These are phyloP conservation scores for Volvox carteri DNA, from an alignment of 163 green algal species.

Conservation along the genomic window DNA sequence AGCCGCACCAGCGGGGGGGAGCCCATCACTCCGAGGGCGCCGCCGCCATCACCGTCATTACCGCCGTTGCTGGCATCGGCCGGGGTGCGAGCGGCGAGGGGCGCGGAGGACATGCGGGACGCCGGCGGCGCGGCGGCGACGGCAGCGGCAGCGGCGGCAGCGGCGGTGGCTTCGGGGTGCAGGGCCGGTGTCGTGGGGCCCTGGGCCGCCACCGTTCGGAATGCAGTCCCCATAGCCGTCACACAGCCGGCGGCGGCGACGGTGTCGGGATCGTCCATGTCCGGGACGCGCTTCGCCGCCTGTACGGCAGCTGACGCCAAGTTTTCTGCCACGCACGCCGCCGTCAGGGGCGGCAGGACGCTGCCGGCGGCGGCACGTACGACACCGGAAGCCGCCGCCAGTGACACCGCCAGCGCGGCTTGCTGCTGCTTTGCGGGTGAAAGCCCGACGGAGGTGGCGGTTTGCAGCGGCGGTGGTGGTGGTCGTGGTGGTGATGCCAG, in stretches of 20 bases:
- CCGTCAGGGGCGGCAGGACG: conserved; percentile 12
- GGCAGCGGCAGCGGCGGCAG: neutral
- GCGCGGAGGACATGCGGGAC: too few species aligned
- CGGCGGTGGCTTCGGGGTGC: too few species aligned
- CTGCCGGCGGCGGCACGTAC: conserved; percentile 18
- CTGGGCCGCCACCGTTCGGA: too few species aligned
- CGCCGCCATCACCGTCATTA: neutral
- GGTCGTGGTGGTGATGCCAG: too few species aligned
- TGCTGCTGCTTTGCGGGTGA: neutral
- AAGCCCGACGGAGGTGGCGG: neutral
- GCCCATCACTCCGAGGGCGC: neutral
- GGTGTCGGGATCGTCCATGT: too few species aligned
- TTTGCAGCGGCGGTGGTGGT: too few species aligned
- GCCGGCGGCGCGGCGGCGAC: neutral
- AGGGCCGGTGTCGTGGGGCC: too few species aligned
- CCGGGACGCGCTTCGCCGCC: neutral
- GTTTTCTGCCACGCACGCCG: conserved; percentile 22
- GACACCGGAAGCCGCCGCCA: conserved; percentile 36
- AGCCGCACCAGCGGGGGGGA: neutral
- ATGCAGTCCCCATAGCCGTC: too few species aligned
- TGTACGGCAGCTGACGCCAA: conserved; percentile 19
- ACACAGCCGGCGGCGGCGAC: too few species aligned
- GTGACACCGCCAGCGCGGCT: conserved; percentile 42
- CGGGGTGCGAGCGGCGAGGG: too few species aligned
- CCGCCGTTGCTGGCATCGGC: neutral